Evolutionary conservation across 1,284 basidiomycete species (phyloP).

Genomic region (Amylostereum areolatum): DNA sequence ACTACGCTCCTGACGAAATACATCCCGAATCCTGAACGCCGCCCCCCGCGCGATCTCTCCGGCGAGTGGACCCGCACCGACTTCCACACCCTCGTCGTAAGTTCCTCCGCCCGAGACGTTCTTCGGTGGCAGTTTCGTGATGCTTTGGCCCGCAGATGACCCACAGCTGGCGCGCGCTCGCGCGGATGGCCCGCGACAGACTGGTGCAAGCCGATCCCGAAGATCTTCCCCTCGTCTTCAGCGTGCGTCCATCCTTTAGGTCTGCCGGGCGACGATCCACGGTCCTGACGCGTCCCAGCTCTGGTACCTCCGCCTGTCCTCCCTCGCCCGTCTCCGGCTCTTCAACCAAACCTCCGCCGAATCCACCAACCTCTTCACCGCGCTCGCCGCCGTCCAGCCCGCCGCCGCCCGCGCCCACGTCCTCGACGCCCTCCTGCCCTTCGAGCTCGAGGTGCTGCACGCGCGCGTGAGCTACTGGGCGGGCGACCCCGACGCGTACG

Average conservation of each 20-base stretch:
- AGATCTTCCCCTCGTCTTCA: slow-evolving; percentile 57
- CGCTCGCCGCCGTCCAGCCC: slow-evolving; percentile 54
- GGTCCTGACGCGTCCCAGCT: slow-evolving; percentile 54
- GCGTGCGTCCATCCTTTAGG: slow-evolving; percentile 38
- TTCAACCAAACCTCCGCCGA: slow-evolving; percentile 79
- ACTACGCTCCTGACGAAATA: slow-evolving; percentile 75
- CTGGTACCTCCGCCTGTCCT: slow-evolving; percentile 76
- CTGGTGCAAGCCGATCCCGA: slow-evolving; percentile 64
- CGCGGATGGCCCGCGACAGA: slow-evolving; percentile 70
- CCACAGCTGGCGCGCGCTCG: slow-evolving; percentile 77
- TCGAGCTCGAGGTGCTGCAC: slow-evolving; percentile 74
- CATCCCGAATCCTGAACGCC: slow-evolving; percentile 64
- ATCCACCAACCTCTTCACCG: slow-evolving; percentile 73
- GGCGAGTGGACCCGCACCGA: slow-evolving; percentile 69
- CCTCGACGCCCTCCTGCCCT: slow-evolving; percentile 61
- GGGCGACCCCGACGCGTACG: slow-evolving; percentile 67
- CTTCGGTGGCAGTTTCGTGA: not conserved
- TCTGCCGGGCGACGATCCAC: no score
- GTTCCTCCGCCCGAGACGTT: slow-evolving; percentile 25
- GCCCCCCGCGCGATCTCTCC: slow-evolving; percentile 63
- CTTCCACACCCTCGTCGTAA: slow-evolving; percentile 72
- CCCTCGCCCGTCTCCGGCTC: slow-evolving; percentile 70
- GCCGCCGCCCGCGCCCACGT: slow-evolving; percentile 41
- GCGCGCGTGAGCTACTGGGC: slow-evolving; percentile 70
- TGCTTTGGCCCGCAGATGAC: slow-evolving; percentile 50